Base-by-base conservation (phyloP, 352 stramenopile species). In the Globisporangium orthogonon region DNA sequence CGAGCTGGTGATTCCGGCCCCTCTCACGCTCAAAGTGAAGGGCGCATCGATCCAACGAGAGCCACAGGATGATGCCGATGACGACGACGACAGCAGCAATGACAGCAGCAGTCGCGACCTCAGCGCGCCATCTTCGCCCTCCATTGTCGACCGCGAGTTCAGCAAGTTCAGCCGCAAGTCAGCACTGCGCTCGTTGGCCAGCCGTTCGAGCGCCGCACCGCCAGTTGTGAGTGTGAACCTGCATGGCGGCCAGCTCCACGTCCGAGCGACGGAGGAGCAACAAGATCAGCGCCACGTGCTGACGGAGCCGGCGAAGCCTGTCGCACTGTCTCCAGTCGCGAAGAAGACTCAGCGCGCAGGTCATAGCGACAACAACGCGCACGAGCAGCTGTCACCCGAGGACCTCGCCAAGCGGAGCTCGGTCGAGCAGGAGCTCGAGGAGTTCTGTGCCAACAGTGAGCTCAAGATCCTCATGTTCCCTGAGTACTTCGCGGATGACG, bases 391-490 rank as follows among this genome's bases (percentile, higher is more conserved):
- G 28, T 48, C 28, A 7, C 23, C 37, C 3, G 43, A 50, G 10
- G 18, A 28, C 17, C 23, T 31, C 35, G 35, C 53, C 13, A 82
- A 78, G 53, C 60, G 68, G 1, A 60, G 67, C 23, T 81, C 79
- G 4, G 49, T 89, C 13, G 73, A 66, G 31, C 69, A 91, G 54
- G 81, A 91, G 56, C 70, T 91, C 15, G 60, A 70, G 18, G 78
- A 89, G 54, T 88, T 91, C 53, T 63, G 63, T 29, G 48, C 47
- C 1, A 77, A 73, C 53, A 49, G 44, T 17, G 78, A 89, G 11
- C 50, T 63, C 7, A 75, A 76, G 23, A 83, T 91, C 52, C 69
- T 64, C 28, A 71, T 84, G 44, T 91, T 89, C 47, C 81, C 81
- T 0, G 78, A 89, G 37, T 91, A 89, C 45, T 76, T 91, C 11